Evolutionary conservation across 805 yeast genomes (phyloP).

Genomic region (Cyberlindnera lachancei): DNA sequence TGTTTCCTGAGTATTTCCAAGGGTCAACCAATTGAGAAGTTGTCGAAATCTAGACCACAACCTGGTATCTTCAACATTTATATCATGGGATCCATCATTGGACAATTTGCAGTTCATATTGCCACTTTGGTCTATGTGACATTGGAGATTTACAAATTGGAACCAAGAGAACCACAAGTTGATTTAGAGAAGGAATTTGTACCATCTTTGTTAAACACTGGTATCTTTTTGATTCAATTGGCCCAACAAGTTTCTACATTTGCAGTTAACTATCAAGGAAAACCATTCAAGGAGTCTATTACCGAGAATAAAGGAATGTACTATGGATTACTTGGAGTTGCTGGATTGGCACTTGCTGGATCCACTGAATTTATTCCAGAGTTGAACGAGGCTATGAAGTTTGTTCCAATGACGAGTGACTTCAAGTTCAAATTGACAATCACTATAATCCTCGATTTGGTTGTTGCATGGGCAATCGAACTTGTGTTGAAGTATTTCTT

Average conservation of each 20-base stretch:
- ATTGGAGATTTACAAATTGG: conserved; percentile 72
- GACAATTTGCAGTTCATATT: conserved; percentile 93
- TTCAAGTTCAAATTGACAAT: conserved; percentile 76
- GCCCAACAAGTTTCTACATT: conserved; percentile 97
- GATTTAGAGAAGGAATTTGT: conserved; percentile 83
- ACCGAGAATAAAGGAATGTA: conserved; percentile 93
- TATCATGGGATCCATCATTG: conserved; percentile 95
- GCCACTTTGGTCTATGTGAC: conserved; percentile 76
- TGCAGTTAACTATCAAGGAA: conserved; percentile 96
- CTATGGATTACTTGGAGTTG: conserved; percentile 88
- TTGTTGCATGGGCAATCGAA: conserved; percentile 72
- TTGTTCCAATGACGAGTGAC: conserved; percentile 71
- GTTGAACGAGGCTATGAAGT: conserved; percentile 82
- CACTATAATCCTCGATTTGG: conserved; percentile 69
- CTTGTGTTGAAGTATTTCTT: conserved; percentile 72
- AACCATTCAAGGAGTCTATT: conserved; percentile 90
- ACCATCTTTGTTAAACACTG: conserved; percentile 92
- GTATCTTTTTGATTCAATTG: conserved; percentile 87
- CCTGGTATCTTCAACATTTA: conserved; percentile 92
- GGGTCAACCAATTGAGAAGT: conserved; percentile 82
- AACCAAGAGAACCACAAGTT: conserved; percentile 86
- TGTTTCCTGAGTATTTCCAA: conserved; percentile 94
- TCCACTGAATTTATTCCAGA: conserved; percentile 95
- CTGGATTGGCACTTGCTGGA: conserved; percentile 81
- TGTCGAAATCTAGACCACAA: conserved; percentile 93